Conservation (phyloP, 345 rosid species). For the Populus tremula region DNA sequence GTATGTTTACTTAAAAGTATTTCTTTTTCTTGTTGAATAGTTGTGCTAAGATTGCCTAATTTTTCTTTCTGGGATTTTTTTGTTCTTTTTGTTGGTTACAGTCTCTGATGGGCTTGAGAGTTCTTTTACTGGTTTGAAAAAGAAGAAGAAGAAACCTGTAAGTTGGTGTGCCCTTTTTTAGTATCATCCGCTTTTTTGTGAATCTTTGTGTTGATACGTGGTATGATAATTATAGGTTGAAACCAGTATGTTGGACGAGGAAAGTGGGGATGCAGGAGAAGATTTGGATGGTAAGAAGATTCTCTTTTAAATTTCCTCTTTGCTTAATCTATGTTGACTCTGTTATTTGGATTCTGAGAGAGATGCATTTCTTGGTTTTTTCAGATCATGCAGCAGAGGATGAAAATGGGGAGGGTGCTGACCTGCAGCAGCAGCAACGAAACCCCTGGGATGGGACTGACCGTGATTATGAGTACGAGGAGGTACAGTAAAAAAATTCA, state of each 20-base stretch:
- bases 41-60: background rate
- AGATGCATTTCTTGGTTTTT: background rate
- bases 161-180: constrained; percentile 23
- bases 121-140: constrained; percentile 75
- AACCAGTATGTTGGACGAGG: constrained; percentile 60
- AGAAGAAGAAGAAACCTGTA: constrained; percentile 94
- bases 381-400: constrained; percentile 58
- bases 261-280: constrained; percentile 54
- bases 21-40: background rate
- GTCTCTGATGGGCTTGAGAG: constrained; percentile 79
- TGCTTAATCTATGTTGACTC: background rate
- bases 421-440: constrained; percentile 36
- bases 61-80: background rate
- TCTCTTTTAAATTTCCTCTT: background rate
- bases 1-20: constrained; percentile 23
- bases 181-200: background rate
- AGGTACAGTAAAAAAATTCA: constrained; percentile 43
- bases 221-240: constrained; percentile 52
- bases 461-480: constrained; percentile 83
- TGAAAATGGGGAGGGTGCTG: constrained; percentile 51
- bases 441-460: constrained; percentile 95
- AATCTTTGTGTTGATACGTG: background rate
- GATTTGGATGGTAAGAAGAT: constrained; percentile 57
- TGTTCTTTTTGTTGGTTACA: constrained; percentile 23
- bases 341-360: background rate